Base-by-base conservation (phyloP, 148 eudicot genomes). In the Arbutus unedo region DNA sequence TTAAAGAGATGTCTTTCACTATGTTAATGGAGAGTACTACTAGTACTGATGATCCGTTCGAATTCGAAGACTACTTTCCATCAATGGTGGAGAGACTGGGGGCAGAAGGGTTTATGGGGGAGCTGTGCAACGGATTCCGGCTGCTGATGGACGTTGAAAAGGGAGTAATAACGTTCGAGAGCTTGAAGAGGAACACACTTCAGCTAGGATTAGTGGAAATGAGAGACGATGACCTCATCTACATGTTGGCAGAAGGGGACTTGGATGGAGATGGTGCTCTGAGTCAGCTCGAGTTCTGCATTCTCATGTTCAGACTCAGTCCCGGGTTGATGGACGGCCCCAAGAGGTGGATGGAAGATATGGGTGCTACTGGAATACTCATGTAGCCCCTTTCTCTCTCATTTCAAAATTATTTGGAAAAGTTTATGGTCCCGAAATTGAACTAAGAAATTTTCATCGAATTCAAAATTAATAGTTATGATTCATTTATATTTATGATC, bases 221-320 rank as follows among this genome's bases (percentile, higher is more conserved):
- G 80, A n/a, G 74, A 50, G 84, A 82, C 50, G 80, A 82, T 3
- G 84, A 82, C 38, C 59, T 82, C 23, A 47, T 82, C 6, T 75
- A 31, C 59, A 82, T 82, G 84, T 11, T 82, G 14, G 50, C 45
- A 38, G 85, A 77, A 45, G 85, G 85, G 21, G 85, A 77, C 55
- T 53, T 83, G 76, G 81, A 83, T 25, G 85, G 85, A 2, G 85
- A 83, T 16, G 85, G 85, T 10, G 81, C 81, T 18, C 81, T 83
- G 15, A 83, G 56, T 38, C 81, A 77, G 77, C 49, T 78, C 68
- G 85, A 83, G 77, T 83, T 83, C 16, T 83, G 85, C 64, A 77
- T 83, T 51, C 77, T 83, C 67, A 83, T 83, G 85, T 77, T 83
- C 62, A 77, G 85, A 67, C 19, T 83, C 25, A 83, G 85, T 49